phyloP scores from a whole-genome alignment of 345 rosid genomes.

The Citrus hindsii region DNA sequence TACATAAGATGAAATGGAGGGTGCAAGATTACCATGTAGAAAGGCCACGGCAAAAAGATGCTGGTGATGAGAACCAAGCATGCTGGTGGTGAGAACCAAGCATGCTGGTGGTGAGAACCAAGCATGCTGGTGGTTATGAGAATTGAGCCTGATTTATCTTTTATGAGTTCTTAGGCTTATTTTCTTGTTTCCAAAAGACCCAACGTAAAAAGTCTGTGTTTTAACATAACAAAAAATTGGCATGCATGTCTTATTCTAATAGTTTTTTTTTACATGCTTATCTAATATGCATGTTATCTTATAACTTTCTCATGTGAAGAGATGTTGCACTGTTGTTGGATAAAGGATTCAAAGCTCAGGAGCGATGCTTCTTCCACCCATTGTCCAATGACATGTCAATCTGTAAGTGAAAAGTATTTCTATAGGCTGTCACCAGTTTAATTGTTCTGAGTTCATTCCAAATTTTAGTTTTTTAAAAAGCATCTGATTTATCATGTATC shows the following conservation, averaged over 20 bases:
- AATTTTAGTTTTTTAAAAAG: background rate
- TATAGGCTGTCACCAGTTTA: background rate
- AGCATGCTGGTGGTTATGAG: background rate
- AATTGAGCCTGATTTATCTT: background rate
- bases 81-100: background rate
- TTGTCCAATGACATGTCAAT: slow-evolving; percentile 76
- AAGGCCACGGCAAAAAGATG: background rate
- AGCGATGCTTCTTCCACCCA: slow-evolving; percentile 81
- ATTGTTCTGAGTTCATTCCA: background rate
- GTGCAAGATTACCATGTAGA: background rate
- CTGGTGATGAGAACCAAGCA: background rate
- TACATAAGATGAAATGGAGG: background rate
- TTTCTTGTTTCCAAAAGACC: background rate
- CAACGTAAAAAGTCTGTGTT: background rate
- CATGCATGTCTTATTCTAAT: background rate
- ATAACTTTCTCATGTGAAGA: slow-evolving; percentile 32
- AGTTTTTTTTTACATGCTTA: background rate
- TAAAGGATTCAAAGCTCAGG: slow-evolving; percentile 58
- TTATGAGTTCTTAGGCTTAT: background rate
- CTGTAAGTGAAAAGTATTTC: slow-evolving; percentile 39
- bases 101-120: background rate
- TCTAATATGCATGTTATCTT: background rate
- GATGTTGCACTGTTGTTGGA: slow-evolving; percentile 79
- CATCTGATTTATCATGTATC: slow-evolving; percentile 2
- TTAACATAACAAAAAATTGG: background rate